phyloP scores from a whole-genome alignment of 305 asterid species.

The Solanum hybrid region DNA sequence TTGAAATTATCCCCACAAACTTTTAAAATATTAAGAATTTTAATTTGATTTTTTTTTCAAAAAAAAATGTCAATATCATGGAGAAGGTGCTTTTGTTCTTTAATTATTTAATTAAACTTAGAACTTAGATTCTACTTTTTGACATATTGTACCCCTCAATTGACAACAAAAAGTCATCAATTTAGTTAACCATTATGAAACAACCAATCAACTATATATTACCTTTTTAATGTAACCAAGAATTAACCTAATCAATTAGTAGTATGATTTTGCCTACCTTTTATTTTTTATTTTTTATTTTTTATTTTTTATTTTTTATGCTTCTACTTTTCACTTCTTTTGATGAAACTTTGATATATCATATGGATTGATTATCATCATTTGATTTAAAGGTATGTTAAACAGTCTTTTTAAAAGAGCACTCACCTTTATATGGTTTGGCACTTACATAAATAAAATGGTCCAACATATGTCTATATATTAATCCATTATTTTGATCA shows the following conservation, averaged over 20 bases:
- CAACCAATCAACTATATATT: not conserved
- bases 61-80: slow-evolving; percentile 10
- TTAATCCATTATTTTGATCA: not conserved
- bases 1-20: slow-evolving; percentile 9
- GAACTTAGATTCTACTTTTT: slow-evolving; percentile 9
- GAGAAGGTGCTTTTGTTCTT: slow-evolving; percentile 14
- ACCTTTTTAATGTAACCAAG: not conserved
- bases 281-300: no score
- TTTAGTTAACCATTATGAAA: slow-evolving; percentile 13
- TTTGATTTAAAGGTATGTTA: slow-evolving; percentile 3
- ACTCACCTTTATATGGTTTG: not conserved
- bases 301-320: not conserved
- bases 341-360: not conserved
- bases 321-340: not conserved
- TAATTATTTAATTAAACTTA: not conserved
- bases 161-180: slow-evolving; percentile 15
- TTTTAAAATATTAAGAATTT: not conserved
- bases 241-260: not conserved
- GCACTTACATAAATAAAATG: not conserved
- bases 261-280: not conserved
- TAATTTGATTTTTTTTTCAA: not conserved
- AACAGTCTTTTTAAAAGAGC: not conserved
- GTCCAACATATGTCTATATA: not conserved
- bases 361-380: not conserved
- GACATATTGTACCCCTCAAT: slow-evolving; percentile 10